Conservation (phyloP, 768 basidiomycete species). For the Pholiota microspora region DNA sequence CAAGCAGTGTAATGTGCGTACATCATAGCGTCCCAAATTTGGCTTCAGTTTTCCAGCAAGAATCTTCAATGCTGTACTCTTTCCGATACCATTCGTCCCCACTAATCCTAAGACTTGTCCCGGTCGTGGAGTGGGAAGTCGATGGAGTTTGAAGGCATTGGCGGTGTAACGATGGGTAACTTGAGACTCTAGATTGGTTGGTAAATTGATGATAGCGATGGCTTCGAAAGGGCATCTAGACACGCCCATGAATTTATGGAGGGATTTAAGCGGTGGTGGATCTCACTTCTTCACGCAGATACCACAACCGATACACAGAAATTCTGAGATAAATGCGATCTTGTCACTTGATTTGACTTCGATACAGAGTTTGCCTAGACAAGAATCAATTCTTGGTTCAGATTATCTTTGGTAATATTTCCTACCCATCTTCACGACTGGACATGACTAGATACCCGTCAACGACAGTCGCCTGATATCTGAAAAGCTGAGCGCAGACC, state of each 20-base stretch:
- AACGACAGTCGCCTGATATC: neutral
- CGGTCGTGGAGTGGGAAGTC: constrained; percentile 93
- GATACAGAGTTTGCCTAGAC: constrained; percentile 91
- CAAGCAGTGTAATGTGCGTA: constrained; percentile 33
- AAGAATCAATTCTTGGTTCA: neutral
- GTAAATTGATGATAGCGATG: constrained; percentile 97
- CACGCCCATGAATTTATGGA: neutral
- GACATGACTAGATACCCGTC: constrained; percentile 52
- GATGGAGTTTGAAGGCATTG: constrained; percentile 98
- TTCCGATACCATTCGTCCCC: constrained; percentile 99
- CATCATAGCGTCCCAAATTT: constrained; percentile 95
- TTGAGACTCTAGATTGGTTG: constrained; percentile 93
- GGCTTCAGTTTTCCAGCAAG: constrained; percentile 97
- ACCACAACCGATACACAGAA: constrained; percentile 99
- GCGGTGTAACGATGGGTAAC: constrained; percentile 98
- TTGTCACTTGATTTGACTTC: constrained; percentile 96
- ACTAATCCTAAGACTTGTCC: constrained; percentile 99
- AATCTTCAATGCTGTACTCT: constrained; percentile 96
- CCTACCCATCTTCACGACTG: constrained; percentile 94
- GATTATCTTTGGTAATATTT: neutral
- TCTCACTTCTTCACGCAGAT: constrained; percentile 99
- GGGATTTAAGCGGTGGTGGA: neutral
- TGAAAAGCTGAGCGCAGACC: constrained; percentile 33
- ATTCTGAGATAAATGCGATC: constrained; percentile 98
- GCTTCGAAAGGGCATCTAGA: constrained; percentile 97